Conservation (phyloP, 441 rosid species). For the Hura crepitans region DNA sequence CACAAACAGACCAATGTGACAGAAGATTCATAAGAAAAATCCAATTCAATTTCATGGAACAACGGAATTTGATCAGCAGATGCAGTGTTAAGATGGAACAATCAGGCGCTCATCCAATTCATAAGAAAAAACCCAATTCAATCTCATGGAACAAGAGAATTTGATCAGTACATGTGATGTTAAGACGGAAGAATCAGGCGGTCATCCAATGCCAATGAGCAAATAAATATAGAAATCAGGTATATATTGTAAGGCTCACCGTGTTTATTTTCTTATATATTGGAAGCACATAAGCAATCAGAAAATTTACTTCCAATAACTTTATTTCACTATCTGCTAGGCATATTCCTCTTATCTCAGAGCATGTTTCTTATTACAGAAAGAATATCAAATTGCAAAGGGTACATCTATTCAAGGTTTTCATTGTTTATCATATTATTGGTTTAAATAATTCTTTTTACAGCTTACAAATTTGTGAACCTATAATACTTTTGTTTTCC, state of each 20-base stretch:
- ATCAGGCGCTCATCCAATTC: neutral
- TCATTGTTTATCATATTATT: neutral
- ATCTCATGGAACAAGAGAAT: neutral
- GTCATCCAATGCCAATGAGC: neutral
- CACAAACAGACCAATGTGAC: slow-evolving; percentile 10
- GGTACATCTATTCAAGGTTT: neutral
- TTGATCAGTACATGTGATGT: neutral
- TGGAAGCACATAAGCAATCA: neutral
- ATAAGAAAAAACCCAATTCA: neutral
- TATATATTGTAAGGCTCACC: neutral
- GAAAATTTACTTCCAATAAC: neutral
- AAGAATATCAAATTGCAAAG: too few relatives aligned
- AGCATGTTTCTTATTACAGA: neutral
- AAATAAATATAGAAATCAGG: neutral
- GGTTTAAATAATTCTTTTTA: neutral
- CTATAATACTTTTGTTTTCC: neutral
- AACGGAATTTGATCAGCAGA: neutral
- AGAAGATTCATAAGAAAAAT: neutral
- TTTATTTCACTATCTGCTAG: neutral
- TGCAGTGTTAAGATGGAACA: neutral
- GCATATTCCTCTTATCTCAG: neutral
- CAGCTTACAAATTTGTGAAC: neutral
- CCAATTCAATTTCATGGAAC: neutral
- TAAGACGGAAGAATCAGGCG: neutral
- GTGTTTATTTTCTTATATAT: neutral